Evolutionary conservation across 495 filamentous ascomycete genomes (phyloP).

Genomic region (Aspergillus taichungensis): DNA sequence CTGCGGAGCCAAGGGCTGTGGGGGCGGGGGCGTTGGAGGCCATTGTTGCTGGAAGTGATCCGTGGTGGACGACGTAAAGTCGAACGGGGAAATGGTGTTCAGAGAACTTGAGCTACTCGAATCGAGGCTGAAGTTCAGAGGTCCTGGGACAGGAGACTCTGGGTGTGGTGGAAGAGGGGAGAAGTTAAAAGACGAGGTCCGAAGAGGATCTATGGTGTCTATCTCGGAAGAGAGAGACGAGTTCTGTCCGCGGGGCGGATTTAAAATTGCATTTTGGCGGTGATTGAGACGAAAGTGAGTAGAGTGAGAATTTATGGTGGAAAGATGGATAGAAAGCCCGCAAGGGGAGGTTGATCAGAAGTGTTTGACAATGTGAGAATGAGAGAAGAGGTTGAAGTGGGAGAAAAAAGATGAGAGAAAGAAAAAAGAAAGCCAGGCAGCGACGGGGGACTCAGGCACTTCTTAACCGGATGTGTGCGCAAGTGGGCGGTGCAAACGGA

Average conservation of each 20-base stretch:
- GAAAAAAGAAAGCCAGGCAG: constrained; percentile 24
- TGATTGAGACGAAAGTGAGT: constrained; percentile 16
- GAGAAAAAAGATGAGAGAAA: constrained; percentile 3
- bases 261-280: constrained; percentile 46
- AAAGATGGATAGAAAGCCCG: constrained; percentile 9
- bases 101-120: constrained; percentile 46
- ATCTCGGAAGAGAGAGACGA: constrained; percentile 38
- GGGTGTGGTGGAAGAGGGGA: constrained; percentile 29
- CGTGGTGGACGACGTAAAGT: constrained; percentile 56
- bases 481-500: neutral
- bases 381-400: constrained; percentile 8
- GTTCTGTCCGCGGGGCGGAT: constrained; percentile 19
- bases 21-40: constrained; percentile 46
- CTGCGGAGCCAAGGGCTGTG: constrained; percentile 38
- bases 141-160: constrained; percentile 40
- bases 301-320: constrained; percentile 26
- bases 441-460: constrained; percentile 33
- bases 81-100: constrained; percentile 39
- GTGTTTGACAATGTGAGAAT: constrained; percentile 15
- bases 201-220: constrained; percentile 42
- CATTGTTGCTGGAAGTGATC: constrained; percentile 55
- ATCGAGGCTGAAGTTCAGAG: constrained; percentile 50
- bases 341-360: no score
- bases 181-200: constrained; percentile 26
- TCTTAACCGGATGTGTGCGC: constrained; percentile 31